Percentiles rank a stretch among this genome's conserved stretches.
Evolutionary conservation across 2,329 filamentous ascomycete genomes (phyloP).

Genomic region (Colletotrichum neosansevieriae): DNA sequence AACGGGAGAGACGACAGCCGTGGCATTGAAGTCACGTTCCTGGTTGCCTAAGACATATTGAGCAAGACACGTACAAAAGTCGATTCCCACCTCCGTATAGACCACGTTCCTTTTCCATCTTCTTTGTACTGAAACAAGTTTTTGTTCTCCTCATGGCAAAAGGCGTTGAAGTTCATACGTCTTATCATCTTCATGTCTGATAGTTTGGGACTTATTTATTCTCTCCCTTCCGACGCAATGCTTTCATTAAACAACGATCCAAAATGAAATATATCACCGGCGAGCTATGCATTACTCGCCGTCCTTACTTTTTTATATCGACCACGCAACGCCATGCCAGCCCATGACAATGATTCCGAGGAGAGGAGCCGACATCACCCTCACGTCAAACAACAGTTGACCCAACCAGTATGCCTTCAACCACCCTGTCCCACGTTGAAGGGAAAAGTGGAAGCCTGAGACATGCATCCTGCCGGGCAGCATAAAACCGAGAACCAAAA

Average conservation of each 20-base stretch:
- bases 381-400: slow-evolving; percentile 19
- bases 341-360: slow-evolving; percentile 27
- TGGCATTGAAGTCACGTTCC: slow-evolving; percentile 14
- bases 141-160: not conserved
- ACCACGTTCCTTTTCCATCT: too few species aligned
- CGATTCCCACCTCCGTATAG: not conserved
- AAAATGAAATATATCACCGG: slow-evolving; percentile 13
- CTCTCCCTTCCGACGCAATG: slow-evolving; percentile 20
- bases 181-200: not conserved
- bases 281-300: slow-evolving; percentile 35
- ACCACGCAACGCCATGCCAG: slow-evolving; percentile 39
- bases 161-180: not conserved
- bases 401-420: slow-evolving; percentile 13
- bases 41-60: not conserved
- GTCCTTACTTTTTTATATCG: slow-evolving; percentile 30
- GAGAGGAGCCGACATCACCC: slow-evolving; percentile 26
- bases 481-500: slow-evolving; percentile 9
- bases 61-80: slow-evolving; percentile 3
- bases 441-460: not conserved
- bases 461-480: slow-evolving; percentile 11
- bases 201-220: not conserved
- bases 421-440: not conserved
- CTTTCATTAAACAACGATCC: slow-evolving; percentile 21
- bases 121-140: not conserved
- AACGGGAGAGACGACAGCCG: slow-evolving; percentile 10